Percentiles rank a stretch among this genome's conserved stretches.
phyloP scores from a whole-genome alignment of 768 basidiomycete genomes.

The Trametes sanguinea region DNA sequence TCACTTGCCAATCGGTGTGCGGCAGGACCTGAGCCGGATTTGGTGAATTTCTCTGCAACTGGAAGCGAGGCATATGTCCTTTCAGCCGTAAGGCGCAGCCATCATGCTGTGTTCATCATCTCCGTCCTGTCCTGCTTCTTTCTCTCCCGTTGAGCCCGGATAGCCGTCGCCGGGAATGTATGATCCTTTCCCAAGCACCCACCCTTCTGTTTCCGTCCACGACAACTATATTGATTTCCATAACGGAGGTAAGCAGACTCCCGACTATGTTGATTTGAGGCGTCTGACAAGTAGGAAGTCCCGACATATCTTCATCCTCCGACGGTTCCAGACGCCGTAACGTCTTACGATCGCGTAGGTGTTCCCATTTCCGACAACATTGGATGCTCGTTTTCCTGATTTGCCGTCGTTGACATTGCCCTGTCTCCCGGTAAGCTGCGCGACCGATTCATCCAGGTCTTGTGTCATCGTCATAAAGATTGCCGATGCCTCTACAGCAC shows the following conservation, averaged over 20 bases:
- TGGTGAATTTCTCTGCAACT: too few species aligned
- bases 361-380: too few species aligned
- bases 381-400: background rate
- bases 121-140: too few species aligned
- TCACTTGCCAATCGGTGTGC: too few species aligned
- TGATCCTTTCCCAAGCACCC: too few species aligned
- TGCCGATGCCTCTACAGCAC: constrained; percentile 19
- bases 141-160: too few species aligned
- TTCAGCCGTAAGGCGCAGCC: too few species aligned
- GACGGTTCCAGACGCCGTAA: constrained; percentile 8
- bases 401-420: constrained; percentile 21
- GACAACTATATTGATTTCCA: constrained; percentile 15
- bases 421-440: constrained; percentile 14
- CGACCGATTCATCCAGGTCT: background rate
- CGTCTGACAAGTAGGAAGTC: background rate
- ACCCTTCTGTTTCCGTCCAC: background rate
- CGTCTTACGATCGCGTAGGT: constrained; percentile 3
- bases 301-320: constrained; percentile 14
- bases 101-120: too few species aligned
- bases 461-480: background rate
- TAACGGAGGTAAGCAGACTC: constrained; percentile 13
- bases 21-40: background rate
- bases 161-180: too few species aligned
- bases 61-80: too few species aligned
- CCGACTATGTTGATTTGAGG: background rate